phyloP scores from a whole-genome alignment of 805 yeast species.

The Starmerella vaccinii region DNA sequence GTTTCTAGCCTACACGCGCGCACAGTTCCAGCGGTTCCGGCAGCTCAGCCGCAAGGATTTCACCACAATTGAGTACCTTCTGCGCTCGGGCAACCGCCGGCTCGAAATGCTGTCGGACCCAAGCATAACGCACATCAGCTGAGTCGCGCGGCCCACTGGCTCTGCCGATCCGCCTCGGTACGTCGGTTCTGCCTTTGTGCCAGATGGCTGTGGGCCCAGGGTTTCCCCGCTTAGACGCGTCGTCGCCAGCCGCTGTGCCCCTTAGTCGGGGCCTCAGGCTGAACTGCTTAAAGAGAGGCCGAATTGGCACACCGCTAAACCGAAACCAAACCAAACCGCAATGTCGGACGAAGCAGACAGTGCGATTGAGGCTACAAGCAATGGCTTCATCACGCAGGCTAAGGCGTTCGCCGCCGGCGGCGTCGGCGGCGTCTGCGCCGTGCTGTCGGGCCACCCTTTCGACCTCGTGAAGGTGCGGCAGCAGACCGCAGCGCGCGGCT shows the following conservation, averaged over 20 bases:
- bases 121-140: constrained; percentile 53
- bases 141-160: background rate
- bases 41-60: constrained; percentile 65
- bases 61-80: constrained; percentile 71
- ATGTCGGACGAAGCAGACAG: constrained; percentile 24
- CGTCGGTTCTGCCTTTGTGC: constrained; percentile 6
- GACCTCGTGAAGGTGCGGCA: constrained; percentile 86
- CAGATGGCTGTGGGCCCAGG: constrained; percentile 30
- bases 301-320: background rate
- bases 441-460: constrained; percentile 91
- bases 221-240: constrained; percentile 9
- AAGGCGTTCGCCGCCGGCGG: constrained; percentile 91
- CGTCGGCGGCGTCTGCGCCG: constrained; percentile 94
- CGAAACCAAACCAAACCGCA: background rate
- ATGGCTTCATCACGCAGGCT: constrained; percentile 52
- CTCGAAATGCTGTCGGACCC: constrained; percentile 63
- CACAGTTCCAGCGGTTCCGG: constrained; percentile 54
- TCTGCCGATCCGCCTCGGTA: constrained; percentile 5
- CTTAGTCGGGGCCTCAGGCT: background rate
- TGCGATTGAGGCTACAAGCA: constrained; percentile 18
- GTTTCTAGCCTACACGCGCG: constrained; percentile 40
- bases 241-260: background rate
- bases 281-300: background rate
- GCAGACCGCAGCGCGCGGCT: constrained; percentile 50
- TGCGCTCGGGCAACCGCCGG: constrained; percentile 64